Base-by-base conservation (phyloP, 495 filamentous ascomycete species). In the Lophiotrema nucula region DNA sequence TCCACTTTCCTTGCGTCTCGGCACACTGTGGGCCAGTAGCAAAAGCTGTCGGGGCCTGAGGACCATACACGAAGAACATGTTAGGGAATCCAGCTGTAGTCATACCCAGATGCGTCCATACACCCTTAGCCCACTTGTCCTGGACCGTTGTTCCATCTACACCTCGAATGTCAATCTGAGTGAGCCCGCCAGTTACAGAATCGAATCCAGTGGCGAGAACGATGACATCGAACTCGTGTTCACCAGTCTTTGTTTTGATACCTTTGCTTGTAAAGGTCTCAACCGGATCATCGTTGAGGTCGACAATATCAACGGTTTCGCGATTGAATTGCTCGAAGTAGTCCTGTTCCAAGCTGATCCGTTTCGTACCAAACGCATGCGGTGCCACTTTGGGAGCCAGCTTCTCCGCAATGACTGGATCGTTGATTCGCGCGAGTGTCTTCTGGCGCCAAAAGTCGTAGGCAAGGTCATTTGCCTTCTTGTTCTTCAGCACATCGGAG, bases 251-350 rank as follows among this genome's bases (percentile, higher is more conserved):
- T 35, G 31, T 37, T n/a, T 51, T 23, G 18, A 76, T 58, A 21
- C 63, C 62, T 0, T 39, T 21, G 0, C 51, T 31, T 2, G 68
- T 71, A 6, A 73, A 41, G 0, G 13, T 8, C 8, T 49, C 24
- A 4, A 76, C 48, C 0, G 64, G 61, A 4, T 67, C 63, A 8
- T 70, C 66, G 2, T 70, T 58, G 5, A 74, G 50, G 41, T 74
- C 65, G 0, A 76, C 66, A 33, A 76, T 49, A 4, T 65, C 16
- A 4, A 76, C 73, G 28, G 74, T 69, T 0, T 65, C 54, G 31
- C 62, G 44, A 48, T 76, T 74, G 51, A 65, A 75, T 1, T 53
- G 46, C 51, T 76, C 72, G 26, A 65, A 76, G 56, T 74, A 76
- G 1, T 60, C 59, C 12, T 66, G 60, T 44, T 70, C 72, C 0